A percentile compares a stretch with the other conserved stretches of the same genome.
phyloP scores from a whole-genome alignment of 106 monocot species.

The Ottelia alismoides region DNA sequence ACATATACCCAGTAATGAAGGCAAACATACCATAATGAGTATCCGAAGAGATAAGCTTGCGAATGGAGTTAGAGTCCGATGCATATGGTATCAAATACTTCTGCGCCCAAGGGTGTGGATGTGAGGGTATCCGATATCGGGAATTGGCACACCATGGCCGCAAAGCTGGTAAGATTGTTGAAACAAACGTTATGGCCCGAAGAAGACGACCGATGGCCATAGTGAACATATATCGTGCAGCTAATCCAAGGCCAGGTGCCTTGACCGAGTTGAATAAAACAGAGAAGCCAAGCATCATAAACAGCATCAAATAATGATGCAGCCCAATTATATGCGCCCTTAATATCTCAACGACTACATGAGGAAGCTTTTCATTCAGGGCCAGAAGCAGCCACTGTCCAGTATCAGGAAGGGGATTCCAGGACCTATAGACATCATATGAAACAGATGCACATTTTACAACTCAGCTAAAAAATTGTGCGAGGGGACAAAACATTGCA shows the following conservation, averaged over 20 bases:
- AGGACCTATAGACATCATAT: too few species aligned
- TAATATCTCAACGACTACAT: slow-evolving; percentile 40
- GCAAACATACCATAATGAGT: slow-evolving; percentile 36
- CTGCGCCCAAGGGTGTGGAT: slow-evolving; percentile 97
- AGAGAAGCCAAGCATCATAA: slow-evolving; percentile 91
- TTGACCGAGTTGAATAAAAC: slow-evolving; percentile 78
- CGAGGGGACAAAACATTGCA: too few species aligned
- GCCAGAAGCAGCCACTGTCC: slow-evolving; percentile 91
- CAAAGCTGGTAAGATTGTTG: slow-evolving; percentile 84
- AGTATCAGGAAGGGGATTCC: slow-evolving; percentile 91
- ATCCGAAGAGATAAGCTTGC: slow-evolving; percentile 49
- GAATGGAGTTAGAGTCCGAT: slow-evolving; percentile 50
- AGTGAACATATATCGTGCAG: slow-evolving; percentile 93
- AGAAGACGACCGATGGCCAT: slow-evolving; percentile 92
- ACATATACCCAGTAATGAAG: neutral
- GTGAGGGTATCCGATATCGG: slow-evolving; percentile 49
- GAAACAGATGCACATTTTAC: too few species aligned
- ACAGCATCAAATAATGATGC: slow-evolving; percentile 91
- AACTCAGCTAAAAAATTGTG: too few species aligned
- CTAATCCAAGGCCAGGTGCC: slow-evolving; percentile 88
- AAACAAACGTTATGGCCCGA: slow-evolving; percentile 72
- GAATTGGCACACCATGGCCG: slow-evolving; percentile 84
- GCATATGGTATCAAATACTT: slow-evolving; percentile 87
- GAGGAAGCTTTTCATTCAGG: slow-evolving; percentile 84
- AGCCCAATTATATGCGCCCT: slow-evolving; percentile 78